Base-by-base conservation (phyloP, 192 early-diverging fungal genomes). In the Coemansia sp. region DNA sequence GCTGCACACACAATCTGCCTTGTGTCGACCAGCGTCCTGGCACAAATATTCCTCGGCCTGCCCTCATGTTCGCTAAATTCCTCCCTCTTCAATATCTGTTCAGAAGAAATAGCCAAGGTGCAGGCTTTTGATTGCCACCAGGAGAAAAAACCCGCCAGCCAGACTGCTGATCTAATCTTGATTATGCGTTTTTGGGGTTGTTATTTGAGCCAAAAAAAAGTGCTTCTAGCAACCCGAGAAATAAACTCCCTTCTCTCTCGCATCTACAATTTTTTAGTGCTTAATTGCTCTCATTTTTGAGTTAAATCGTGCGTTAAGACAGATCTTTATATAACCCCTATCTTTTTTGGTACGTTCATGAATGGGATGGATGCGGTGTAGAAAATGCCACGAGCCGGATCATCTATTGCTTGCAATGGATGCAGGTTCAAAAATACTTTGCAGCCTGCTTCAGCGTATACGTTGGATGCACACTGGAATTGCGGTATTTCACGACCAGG, bases 241-340 rank as follows among this genome's bases (percentile, higher is more conserved):
- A 28, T 23, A 26, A 15, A 17, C 16, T 39, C 44, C 47, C 48
- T 47, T 53, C 60, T 53, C 45, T 44, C 51, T 45, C 34, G 34
- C 42, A 51, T 51, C 39, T 51, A 39, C 36, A 57, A 40, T 52
- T 53, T 32, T 49, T 46, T 56, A 60, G 66, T 68, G 60, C 62
- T 71, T 57, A 64, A 64, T 61, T 62, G 62, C 69, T 65, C 62
- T 65, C 58, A 38, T 48, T 48, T 55, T 58, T 50, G 57, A 64
- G 71, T 75, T 75, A 75, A 75, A 75, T 60, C 65, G 60, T 68
- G 71, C 71, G 65, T 68, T 68, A 64, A 75, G 71, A 64, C 57
- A 47, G 39, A 51, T 15, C 54, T 38, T 42, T 43, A 38, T 51
- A 40, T 42, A 41, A 62, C 37, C 32, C 34, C 20, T 20, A 5